Base-by-base conservation (phyloP, 176 grass and related monocot genomes). In the Zea mays region DNA sequence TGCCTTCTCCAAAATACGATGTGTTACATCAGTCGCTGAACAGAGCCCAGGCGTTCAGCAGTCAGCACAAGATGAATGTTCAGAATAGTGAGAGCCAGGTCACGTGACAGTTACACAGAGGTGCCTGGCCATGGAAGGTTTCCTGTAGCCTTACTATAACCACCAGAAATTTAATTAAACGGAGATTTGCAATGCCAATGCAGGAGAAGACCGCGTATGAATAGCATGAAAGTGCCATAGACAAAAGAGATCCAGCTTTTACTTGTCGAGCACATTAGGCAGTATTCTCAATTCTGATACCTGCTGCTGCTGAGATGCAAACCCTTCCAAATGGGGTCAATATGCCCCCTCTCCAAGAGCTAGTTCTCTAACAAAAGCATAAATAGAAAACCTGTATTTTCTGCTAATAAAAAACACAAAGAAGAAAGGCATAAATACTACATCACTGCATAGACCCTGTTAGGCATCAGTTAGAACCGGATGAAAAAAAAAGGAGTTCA, bases 401-500 rank as follows among this genome's bases (percentile, higher is more conserved):
- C 73, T 72, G 49, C 6, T 42, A 21, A 72, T 10, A 71, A 58
- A 67, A 19, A 33, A 57, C 5, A 41, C 11, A 1, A 47, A 27
- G 6, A 33, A 50, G 16, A 10, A 51, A 39, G 59, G 76, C 3
- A 34, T 19, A 65, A 60, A 83, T 6, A 12, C 49, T 68, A 74
- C 51, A 17, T 50, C 58, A 44, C 5, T 45, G 61, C 38, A 52
- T 73, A 45, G 68, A 79, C 62, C 62, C 71, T 74, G 80, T 79
- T 83, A 83, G 52, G 48, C 49, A 78, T 77, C 74, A 62, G 60
- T 60, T 58, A 67, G 74, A 51, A 51, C 52, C 52, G 68, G 63
- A 38, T 33, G 54, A 8, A 3, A 3, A 17, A 17, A 70, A 47
- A 72, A 65, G 38, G 60, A 69, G 5, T 8, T 5, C 54, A 20